These are phyloP conservation scores for Allomyces arbusculus DNA, from an alignment of 192 early-diverging fungal genomes.

Conservation along the genomic window DNA sequence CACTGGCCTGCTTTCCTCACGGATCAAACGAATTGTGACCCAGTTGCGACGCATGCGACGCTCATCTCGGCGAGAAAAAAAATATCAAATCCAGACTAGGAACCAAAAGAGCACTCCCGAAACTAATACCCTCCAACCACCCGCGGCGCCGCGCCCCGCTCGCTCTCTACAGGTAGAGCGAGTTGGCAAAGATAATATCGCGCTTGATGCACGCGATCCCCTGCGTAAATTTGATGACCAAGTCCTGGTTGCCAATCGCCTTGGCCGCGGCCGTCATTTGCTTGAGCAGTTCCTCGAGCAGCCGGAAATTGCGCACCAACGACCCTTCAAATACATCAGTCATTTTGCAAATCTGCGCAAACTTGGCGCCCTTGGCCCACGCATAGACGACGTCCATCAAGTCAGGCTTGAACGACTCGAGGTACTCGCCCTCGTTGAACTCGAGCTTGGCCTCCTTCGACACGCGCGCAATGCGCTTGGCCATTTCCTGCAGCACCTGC, in stretches of 20 bases:
- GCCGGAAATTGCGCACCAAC: slow-evolving; percentile 69
- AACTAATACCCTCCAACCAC: no score
- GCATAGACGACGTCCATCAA: slow-evolving; percentile 89
- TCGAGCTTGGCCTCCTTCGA: slow-evolving; percentile 71
- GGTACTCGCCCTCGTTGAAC: slow-evolving; percentile 74
- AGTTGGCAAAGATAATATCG: slow-evolving; percentile 92
- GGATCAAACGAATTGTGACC: no score
- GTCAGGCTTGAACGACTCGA: slow-evolving; percentile 60
- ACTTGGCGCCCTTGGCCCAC: slow-evolving; percentile 76
- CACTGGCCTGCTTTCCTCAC: no score
- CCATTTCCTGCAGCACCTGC: slow-evolving; percentile 62
- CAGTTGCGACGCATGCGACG: no score
- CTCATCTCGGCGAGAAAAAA: no score
- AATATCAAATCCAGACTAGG: no score
- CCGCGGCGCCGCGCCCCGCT: no score
- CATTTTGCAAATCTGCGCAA: slow-evolving; percentile 84
- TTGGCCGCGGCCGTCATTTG: slow-evolving; percentile 82
- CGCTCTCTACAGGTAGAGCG: slow-evolving; percentile 54
- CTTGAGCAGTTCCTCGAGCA: slow-evolving; percentile 73
- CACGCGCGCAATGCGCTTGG: slow-evolving; percentile 62
- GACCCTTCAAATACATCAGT: slow-evolving; percentile 88
- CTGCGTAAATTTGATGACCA: slow-evolving; percentile 86
- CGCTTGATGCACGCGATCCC: slow-evolving; percentile 82
- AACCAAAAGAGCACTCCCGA: no score
- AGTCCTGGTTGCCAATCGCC: slow-evolving; percentile 77